Evolutionary conservation across 345 rosid species (phyloP), one percentile per base, ranked within the genome.

Genomic region (Mercurialis annua): DNA sequence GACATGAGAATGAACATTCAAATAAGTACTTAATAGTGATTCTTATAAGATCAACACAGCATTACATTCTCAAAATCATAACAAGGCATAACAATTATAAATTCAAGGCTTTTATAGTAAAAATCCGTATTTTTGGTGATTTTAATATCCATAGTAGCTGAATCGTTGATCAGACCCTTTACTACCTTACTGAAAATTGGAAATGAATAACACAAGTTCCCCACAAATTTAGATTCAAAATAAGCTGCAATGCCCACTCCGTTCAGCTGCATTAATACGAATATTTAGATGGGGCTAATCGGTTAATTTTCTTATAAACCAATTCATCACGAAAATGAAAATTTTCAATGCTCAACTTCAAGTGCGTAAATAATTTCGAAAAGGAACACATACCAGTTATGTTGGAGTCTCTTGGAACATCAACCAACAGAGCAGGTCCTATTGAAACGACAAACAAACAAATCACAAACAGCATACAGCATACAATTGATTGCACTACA

Each of bases 341-440:
- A 40, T 36, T 3, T 36, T 3, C 9, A 9, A 36, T 36, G 11
- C 11, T 40, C 1, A 40, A 40, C 12, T 40, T 40, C 1, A 40
- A 40, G 44, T 40, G 21, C 17, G 30, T 3, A 29, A 24, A 27
- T 2, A 8, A 40, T 10, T n/a, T 9, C 34, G 12, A 18, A 8
- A 6, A 63, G 18, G 46, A 54, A 29, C 18, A 59, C 73, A 3
- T 73, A 90, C 96, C 98, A 23, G 96, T 87, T 26, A 87, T 81
- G 70, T 87, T 87, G 36, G 77, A 68, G 64, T 82, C 74, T 69
- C 90, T 81, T 3, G 88, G 90, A 67, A 82, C 90, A 77, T 87
- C 90, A 71, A 87, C 76, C 31, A 87, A 60, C 34, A 87, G 63
- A 6, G 83, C 88, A 27, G 84, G 87, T 60, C 88, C 88, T 84